Conservation (phyloP, 2,329 filamentous ascomycete genomes). For the Dryadomyces quercivorus region DNA sequence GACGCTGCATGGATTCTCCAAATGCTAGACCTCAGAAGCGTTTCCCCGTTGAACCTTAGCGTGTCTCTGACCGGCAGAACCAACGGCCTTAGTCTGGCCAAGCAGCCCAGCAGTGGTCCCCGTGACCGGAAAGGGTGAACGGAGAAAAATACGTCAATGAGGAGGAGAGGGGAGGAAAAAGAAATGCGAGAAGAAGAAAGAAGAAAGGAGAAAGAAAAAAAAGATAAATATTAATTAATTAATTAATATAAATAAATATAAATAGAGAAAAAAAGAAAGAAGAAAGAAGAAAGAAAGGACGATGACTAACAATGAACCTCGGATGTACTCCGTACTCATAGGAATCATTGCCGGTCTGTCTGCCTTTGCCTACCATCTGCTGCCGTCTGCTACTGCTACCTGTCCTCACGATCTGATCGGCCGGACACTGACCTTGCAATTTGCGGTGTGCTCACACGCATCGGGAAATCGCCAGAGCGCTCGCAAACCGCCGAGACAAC, state of each 20-base stretch:
- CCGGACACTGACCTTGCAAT: too few species aligned
- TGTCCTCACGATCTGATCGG: too few species aligned
- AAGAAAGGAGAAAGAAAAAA: background rate
- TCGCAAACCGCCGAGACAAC: background rate
- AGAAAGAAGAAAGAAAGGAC: background rate
- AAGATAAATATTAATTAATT: too few species aligned
- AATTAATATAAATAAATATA: too few species aligned
- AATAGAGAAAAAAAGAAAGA: too few species aligned
- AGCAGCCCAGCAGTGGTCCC: background rate
- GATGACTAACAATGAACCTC: too few species aligned
- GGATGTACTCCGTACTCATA: too few species aligned
- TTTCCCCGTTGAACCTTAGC: background rate
- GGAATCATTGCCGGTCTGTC: too few species aligned
- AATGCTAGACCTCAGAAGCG: background rate
- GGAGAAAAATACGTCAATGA: background rate
- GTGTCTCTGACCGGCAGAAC: background rate
- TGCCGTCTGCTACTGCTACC: too few species aligned
- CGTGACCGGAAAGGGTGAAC: constrained; percentile 1
- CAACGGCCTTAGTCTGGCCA: background rate
- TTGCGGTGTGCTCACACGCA: too few species aligned
- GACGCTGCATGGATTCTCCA: background rate
- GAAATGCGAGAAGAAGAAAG: background rate
- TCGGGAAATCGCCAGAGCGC: background rate
- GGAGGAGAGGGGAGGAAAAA: background rate
- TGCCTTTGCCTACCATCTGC: too few species aligned